These are phyloP conservation scores for Linnemannia elongata DNA, from an alignment of 192 early-diverging fungal genomes.

Conservation along the genomic window DNA sequence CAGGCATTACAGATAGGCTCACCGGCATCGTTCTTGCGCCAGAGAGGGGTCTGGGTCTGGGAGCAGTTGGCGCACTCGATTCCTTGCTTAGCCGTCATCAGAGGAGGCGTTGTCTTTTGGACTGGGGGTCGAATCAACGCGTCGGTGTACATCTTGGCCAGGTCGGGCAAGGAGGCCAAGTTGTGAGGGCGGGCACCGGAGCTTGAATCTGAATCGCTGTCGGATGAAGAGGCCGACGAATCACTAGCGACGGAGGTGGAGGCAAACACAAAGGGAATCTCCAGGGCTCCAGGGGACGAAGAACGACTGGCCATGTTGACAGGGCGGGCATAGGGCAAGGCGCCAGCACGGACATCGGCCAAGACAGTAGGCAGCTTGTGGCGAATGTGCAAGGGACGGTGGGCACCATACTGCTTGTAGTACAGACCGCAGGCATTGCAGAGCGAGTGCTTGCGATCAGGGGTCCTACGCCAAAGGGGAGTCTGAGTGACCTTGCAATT, in stretches of 20 bases:
- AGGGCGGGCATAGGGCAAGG: slow-evolving; percentile 48
- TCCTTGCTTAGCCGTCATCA: slow-evolving; percentile 53
- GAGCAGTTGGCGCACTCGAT: slow-evolving; percentile 76
- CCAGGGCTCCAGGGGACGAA: slow-evolving; percentile 18
- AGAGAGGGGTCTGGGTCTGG: slow-evolving; percentile 82
- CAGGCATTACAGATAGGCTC: slow-evolving; percentile 88
- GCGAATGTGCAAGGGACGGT: slow-evolving; percentile 68
- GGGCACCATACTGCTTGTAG: slow-evolving; percentile 71
- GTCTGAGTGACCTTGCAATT: slow-evolving; percentile 85
- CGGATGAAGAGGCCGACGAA: slow-evolving; percentile 13
- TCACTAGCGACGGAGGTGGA: not conserved
- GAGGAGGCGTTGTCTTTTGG: slow-evolving; percentile 21
- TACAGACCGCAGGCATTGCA: slow-evolving; percentile 88
- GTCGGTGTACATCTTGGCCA: slow-evolving; percentile 40
- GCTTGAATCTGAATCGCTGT: slow-evolving; percentile 33
- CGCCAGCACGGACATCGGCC: slow-evolving; percentile 20
- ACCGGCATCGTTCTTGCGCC: slow-evolving; percentile 81
- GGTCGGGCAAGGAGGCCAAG: slow-evolving; percentile 19
- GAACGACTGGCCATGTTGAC: slow-evolving; percentile 11
- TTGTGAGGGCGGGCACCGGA: not conserved
- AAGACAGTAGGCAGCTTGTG: slow-evolving; percentile 58
- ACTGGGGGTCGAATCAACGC: slow-evolving; percentile 31
- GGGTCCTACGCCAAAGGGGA: slow-evolving; percentile 84
- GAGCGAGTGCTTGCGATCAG: slow-evolving; percentile 79
- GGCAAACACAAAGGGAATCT: not conserved